Conservation (phyloP, 1,284 basidiomycete genomes). For the Cryptococcus sp. region DNA sequence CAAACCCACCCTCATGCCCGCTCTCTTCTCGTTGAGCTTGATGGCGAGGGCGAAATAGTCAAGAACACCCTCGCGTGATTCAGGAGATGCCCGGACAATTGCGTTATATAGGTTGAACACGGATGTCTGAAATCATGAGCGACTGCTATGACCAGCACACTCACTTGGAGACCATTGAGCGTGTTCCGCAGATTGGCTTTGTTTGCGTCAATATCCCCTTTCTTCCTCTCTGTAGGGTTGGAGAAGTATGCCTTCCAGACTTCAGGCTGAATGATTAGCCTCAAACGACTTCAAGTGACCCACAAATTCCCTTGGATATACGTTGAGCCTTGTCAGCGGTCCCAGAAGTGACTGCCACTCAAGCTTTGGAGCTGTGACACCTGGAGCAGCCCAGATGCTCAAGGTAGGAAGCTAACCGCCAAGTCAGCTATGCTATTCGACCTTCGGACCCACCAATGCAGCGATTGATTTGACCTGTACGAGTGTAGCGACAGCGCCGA, state of each 20-base stretch:
- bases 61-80: slow-evolving; percentile 80
- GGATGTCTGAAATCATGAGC: slow-evolving; percentile 23
- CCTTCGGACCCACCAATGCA: slow-evolving; percentile 57
- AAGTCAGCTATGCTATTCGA: slow-evolving; percentile 2
- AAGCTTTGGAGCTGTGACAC: slow-evolving; percentile 48
- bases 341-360: slow-evolving; percentile 72
- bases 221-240: slow-evolving; percentile 72
- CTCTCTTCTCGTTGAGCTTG: slow-evolving; percentile 77
- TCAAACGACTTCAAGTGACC: slow-evolving; percentile 39
- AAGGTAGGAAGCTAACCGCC: slow-evolving; percentile 46
- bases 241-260: slow-evolving; percentile 80
- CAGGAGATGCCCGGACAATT: slow-evolving; percentile 78
- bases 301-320: slow-evolving; percentile 86
- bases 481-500: slow-evolving; percentile 77
- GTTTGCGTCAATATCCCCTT: slow-evolving; percentile 77
- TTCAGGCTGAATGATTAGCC: slow-evolving; percentile 61
- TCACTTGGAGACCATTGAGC: slow-evolving; percentile 75
- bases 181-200: slow-evolving; percentile 78
- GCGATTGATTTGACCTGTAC: slow-evolving; percentile 83
- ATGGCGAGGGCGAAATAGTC: slow-evolving; percentile 76
- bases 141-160: neutral
- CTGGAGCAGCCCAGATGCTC: slow-evolving; percentile 48
- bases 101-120: slow-evolving; percentile 88
- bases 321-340: slow-evolving; percentile 74
- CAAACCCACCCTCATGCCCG: slow-evolving; percentile 75